phyloP scores from a whole-genome alignment of 2,329 filamentous ascomycete species.

The Blumeria hordei region DNA sequence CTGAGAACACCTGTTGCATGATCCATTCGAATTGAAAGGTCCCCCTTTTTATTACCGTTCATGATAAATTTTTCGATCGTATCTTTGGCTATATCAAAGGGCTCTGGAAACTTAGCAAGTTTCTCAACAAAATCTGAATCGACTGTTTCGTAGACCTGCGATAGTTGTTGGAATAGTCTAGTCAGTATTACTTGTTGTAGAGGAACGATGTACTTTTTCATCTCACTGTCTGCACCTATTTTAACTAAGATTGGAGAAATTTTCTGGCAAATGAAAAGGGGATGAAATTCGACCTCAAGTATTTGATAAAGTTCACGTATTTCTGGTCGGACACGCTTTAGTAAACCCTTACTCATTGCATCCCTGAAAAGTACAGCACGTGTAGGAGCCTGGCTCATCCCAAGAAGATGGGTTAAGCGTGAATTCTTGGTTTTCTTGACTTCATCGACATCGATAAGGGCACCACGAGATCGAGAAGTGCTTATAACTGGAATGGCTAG shows the following conservation, averaged over 20 bases:
- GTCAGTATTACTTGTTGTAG: slow-evolving; percentile 97
- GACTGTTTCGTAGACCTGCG: slow-evolving; percentile 95
- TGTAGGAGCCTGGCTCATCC: slow-evolving; percentile 75
- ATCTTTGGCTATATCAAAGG: slow-evolving; percentile 72
- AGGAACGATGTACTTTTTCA: slow-evolving; percentile 90
- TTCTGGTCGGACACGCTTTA: slow-evolving; percentile 79
- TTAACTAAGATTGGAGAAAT: slow-evolving; percentile 87
- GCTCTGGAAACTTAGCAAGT: slow-evolving; percentile 85
- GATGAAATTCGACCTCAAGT: slow-evolving; percentile 96
- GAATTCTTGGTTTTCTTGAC: slow-evolving; percentile 98
- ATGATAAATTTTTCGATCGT: slow-evolving; percentile 99
- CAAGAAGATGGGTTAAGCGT: slow-evolving; percentile 80
- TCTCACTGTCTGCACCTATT: slow-evolving; percentile 81
- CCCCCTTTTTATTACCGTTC: slow-evolving; percentile 99
- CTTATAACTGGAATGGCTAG: slow-evolving; percentile 98
- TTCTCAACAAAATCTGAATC: slow-evolving; percentile 82
- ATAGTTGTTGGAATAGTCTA: slow-evolving; percentile 93
- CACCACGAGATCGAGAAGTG: slow-evolving; percentile 84
- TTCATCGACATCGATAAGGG: slow-evolving; percentile 90
- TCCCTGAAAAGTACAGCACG: slow-evolving; percentile 86
- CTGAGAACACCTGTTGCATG: slow-evolving; percentile 87
- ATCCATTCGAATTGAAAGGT: slow-evolving; percentile 85
- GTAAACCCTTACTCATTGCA: slow-evolving; percentile 77
- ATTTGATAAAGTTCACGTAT: slow-evolving; percentile 97
- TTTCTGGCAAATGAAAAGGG: slow-evolving; percentile 95